Evolutionary conservation across 2,329 filamentous ascomycete genomes (phyloP), one percentile per base, ranked within the genome.

Genomic region (Xylaria arbuscula): DNA sequence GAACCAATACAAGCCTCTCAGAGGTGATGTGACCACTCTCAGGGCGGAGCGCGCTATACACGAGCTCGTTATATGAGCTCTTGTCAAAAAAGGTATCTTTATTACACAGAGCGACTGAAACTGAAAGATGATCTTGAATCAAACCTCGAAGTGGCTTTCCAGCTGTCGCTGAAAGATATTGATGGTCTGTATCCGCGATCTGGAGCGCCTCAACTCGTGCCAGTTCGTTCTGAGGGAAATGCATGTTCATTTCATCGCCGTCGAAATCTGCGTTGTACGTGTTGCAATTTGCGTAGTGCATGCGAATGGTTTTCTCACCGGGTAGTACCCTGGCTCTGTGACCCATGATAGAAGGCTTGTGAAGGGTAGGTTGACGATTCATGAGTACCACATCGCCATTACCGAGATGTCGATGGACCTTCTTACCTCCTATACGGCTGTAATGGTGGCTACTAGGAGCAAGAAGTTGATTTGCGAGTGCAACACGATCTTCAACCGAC

Each of bases 181-280:
- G 96, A 77, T 98, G 94, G 78, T 99, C 95, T 2, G 96, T 98
- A 78, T 98, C 95, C 45, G 96, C 96, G 75, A 99, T 91, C 73
- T 94, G 93, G 73, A 97, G 87, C 1, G 96, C 96, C 82, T 99
- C 96, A 1, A 95, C 93, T 74, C 96, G 88, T 17, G 96, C 96
- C 72, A 98, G 86, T 78, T 98, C 97, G 74, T 97, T 98, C 76
- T 99, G 96, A 1, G 96, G 96, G 77, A 99, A 98, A 81, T 99
- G 96, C 94, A 99, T 97, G 80, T 99, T 99, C 96, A 99, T 99
- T 81, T 99, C 96, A 78, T 99, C 96, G 80, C 96, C 96, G 77
- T 99, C 97, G 78, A 99, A 99, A 86, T 99, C 96, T 38, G 96
- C 96, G 76, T 99, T 99, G 85, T 99, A 99, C 0, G 96, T 98